A percentile compares a stretch with the other conserved stretches of the same genome.
Evolutionary conservation across 169 alveolate genomes (phyloP).

Genomic region (Cryptosporidium sp.): DNA sequence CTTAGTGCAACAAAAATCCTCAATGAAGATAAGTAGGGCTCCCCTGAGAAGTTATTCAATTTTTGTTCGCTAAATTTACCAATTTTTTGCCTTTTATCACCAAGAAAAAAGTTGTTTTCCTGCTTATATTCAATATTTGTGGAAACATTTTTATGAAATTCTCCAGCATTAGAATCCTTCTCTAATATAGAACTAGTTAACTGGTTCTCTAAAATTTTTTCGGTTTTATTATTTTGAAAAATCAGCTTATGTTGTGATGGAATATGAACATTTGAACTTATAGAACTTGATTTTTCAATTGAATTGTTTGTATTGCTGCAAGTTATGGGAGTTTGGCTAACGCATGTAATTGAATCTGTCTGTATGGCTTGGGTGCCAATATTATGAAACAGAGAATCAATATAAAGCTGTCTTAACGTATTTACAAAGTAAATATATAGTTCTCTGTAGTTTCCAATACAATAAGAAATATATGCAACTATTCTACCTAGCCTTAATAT

Average conservation of each 20-base stretch:
- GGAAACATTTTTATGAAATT: not conserved
- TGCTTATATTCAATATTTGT: not conserved
- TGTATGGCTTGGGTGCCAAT: not conserved
- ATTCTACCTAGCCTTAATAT: slow-evolving; percentile 47
- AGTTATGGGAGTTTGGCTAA: not conserved
- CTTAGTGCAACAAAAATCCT: slow-evolving; percentile 67
- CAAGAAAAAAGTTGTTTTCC: not conserved
- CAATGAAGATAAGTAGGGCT: slow-evolving; percentile 38
- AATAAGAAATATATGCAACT: slow-evolving; percentile 64
- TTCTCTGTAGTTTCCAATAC: slow-evolving; percentile 60
- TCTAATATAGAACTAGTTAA: not conserved
- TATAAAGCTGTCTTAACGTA: slow-evolving; percentile 36
- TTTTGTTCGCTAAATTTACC: not conserved
- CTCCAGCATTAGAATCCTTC: not conserved
- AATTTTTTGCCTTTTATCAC: not conserved
- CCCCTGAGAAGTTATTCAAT: slow-evolving; percentile 40
- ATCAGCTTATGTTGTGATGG: not conserved
- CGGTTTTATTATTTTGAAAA: not conserved
- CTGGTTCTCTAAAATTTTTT: not conserved
- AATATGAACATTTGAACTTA: not conserved
- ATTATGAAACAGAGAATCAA: slow-evolving; percentile 56
- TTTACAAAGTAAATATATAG: slow-evolving; percentile 40
- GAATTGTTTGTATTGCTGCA: not conserved
- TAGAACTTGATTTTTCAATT: not conserved
- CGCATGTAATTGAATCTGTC: not conserved